Base-by-base conservation (phyloP, 352 stramenopile genomes). In the Phytophthora europaea region DNA sequence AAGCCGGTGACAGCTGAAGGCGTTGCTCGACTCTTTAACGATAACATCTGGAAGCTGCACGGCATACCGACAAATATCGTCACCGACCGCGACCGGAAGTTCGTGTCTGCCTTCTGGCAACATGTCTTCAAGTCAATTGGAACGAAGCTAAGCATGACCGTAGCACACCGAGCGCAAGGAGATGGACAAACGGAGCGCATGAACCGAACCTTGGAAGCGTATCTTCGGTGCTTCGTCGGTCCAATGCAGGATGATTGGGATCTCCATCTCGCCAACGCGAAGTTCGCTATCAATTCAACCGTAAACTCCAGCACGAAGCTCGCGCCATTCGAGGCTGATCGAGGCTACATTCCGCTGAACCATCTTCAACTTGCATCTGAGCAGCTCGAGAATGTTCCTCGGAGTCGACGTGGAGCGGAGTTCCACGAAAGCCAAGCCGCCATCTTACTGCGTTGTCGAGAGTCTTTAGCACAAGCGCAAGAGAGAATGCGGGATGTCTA, bases 311-410 rank as follows among this genome's bases (percentile, higher is more conserved):
- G 34, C 34, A 38, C 34, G 34, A 38, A 57, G 43, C 26, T 51
- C 16, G 43, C 67, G 4, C 67, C 67, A 16, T 74, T 74, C 22
- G 67, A 65, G 38, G 53, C 67, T 6, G 53, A 74, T 22, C 31
- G 66, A 0, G 52, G 67, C 5, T 74, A 65, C 36, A 53, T 52
- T 18, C 57, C 58, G 4, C 7, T 23, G 22, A 66, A 66, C 18
- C 47, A 4, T 13, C 34, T 69, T 26, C 20, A 61, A n/a, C 22
- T 38, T 10, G 23, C 23, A 26, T 26, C 23, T 26, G 23, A 26
- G 23, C 23, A 26, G 23, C 23, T 26, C 23, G 23, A 26, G 23
- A 26, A 26, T 26, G 23, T 58, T 22, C 58, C 47, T 7, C 38
- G 16, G 7, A 59, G 50, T 45, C 26, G 52, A 34, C 50, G 43